phyloP scores from a whole-genome alignment of 164 flowering plant species.

The Chloranthus sessilifolius region DNA sequence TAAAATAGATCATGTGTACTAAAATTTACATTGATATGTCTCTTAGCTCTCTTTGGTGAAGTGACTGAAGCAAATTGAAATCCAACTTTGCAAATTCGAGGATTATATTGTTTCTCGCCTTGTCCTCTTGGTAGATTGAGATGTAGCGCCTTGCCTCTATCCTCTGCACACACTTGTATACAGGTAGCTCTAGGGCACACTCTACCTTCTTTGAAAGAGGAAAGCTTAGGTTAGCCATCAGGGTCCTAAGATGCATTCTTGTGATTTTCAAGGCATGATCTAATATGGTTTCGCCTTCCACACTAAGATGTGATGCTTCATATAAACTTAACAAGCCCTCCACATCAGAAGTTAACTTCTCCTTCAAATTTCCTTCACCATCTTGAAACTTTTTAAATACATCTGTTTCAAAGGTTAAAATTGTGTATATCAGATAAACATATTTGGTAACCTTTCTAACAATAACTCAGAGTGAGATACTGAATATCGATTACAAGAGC shows the following conservation, averaged over 20 bases:
- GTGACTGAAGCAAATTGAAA: slow-evolving; percentile 36
- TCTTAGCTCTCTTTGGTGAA: slow-evolving; percentile 33
- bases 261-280: slow-evolving; percentile 42
- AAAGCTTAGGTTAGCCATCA: not conserved
- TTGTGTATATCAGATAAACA: too few relatives aligned
- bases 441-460: too few relatives aligned
- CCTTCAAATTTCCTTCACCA: slow-evolving; percentile 10
- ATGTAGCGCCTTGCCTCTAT: slow-evolving; percentile 32
- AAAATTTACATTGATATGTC: slow-evolving; percentile 30
- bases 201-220: slow-evolving; percentile 20
- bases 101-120: slow-evolving; percentile 16
- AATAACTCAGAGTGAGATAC: too few relatives aligned
- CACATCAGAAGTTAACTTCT: slow-evolving; percentile 14
- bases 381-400: too few relatives aligned
- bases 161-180: slow-evolving; percentile 29
- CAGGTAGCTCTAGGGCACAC: slow-evolving; percentile 26
- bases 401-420: too few relatives aligned
- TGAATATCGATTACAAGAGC: too few relatives aligned
- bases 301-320: slow-evolving; percentile 37
- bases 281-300: slow-evolving; percentile 41
- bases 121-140: slow-evolving; percentile 24
- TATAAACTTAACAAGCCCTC: slow-evolving; percentile 43
- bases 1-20: too few relatives aligned
- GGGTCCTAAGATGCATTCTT: slow-evolving; percentile 15
- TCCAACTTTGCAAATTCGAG: slow-evolving; percentile 44